These are phyloP conservation scores for Metschnikowia dekortorum DNA, from an alignment of 805 yeast species.

Conservation along the genomic window DNA sequence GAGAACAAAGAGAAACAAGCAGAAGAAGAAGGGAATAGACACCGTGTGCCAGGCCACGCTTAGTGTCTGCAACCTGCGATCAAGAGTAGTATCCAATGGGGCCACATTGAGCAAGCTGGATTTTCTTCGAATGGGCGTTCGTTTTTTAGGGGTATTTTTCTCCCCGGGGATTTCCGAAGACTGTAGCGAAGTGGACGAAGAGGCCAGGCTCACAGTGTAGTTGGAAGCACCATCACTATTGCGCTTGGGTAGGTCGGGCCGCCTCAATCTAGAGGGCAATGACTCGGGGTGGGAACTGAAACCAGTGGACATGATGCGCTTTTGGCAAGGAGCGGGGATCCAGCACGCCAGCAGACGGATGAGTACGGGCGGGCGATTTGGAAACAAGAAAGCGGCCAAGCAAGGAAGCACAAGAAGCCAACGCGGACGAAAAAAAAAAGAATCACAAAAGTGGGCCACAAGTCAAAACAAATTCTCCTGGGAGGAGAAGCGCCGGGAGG, in stretches of 20 bases:
- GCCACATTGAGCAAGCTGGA: slow-evolving; percentile 38
- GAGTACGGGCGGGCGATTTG: neutral
- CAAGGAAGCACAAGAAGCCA: neutral
- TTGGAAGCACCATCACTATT: neutral
- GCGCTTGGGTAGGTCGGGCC: neutral
- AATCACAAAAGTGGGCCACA: neutral
- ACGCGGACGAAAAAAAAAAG: neutral
- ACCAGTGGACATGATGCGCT: neutral
- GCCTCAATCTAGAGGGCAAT: neutral
- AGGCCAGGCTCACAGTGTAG: neutral
- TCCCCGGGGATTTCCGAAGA: neutral
- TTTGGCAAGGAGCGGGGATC: neutral
- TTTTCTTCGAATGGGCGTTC: slow-evolving; percentile 1
- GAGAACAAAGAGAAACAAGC: slow-evolving; percentile 48
- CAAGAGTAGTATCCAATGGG: slow-evolving; percentile 52
- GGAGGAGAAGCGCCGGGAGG: neutral
- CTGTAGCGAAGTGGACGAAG: neutral
- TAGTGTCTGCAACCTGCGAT: slow-evolving; percentile 59
- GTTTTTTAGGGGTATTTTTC: neutral
- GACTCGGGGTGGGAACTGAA: neutral
- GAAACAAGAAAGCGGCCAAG: neutral
- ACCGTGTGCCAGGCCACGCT: slow-evolving; percentile 72
- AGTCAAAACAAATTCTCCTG: neutral
- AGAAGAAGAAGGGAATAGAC: slow-evolving; percentile 56
- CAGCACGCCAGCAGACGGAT: neutral